Conservation (phyloP, 805 yeast genomes). For the Spathaspora passalidarum region DNA sequence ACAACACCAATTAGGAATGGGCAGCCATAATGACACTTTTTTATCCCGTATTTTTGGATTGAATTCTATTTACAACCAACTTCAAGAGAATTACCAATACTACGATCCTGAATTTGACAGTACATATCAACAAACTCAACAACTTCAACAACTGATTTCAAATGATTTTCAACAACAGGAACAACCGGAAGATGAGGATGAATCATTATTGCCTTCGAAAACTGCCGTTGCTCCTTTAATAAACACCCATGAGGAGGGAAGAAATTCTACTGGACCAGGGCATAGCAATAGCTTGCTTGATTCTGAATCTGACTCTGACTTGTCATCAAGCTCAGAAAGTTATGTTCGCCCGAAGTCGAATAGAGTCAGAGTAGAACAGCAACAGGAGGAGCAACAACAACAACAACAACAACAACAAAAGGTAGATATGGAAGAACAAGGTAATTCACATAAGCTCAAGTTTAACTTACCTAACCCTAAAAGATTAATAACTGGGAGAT, state of each 20-base stretch:
- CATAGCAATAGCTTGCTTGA: constrained; percentile 22
- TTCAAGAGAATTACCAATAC: constrained; percentile 37
- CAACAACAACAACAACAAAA: no score
- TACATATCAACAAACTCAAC: constrained; percentile 10
- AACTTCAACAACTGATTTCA: constrained; percentile 1
- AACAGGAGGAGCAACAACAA: neutral
- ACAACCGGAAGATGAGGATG: constrained; percentile 2
- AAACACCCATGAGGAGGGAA: constrained; percentile 3
- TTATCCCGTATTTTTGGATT: constrained; percentile 63
- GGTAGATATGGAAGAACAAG: no score
- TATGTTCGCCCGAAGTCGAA: constrained; percentile 6
- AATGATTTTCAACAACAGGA: neutral
- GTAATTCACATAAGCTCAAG: constrained; percentile 1
- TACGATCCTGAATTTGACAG: constrained; percentile 33
- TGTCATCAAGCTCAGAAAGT: constrained; percentile 19
- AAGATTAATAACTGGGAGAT: neutral
- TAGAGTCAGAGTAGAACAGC: neutral
- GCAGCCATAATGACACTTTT: constrained; percentile 44
- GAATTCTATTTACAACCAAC: constrained; percentile 40
- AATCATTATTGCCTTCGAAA: constrained; percentile 3
- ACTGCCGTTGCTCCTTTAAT: neutral
- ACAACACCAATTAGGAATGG: neutral
- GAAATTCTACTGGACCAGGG: constrained; percentile 3
- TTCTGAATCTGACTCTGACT: constrained; percentile 34
- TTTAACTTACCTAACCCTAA: constrained; percentile 4